Evolutionary conservation across 2,329 filamentous ascomycete species (phyloP).

Genomic region (Hypoxylon sp.): DNA sequence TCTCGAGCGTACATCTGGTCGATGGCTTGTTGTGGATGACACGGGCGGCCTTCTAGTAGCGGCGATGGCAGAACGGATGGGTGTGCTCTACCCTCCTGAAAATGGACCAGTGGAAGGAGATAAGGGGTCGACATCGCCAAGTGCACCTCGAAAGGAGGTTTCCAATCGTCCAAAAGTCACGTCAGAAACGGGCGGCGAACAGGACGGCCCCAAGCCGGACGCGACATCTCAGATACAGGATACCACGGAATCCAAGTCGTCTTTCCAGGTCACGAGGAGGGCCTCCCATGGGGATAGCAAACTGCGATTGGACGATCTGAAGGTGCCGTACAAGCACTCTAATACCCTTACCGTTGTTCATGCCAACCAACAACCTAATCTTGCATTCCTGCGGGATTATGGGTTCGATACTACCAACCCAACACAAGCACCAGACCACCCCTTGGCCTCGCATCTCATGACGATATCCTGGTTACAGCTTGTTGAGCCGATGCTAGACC

Average conservation of each 20-base stretch:
- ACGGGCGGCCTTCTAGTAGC: conserved; percentile 87
- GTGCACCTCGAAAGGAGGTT: conserved; percentile 22
- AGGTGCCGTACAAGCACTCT: conserved; percentile 75
- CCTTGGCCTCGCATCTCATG: conserved; percentile 85
- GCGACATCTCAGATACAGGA: conserved; percentile 4
- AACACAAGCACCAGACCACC: conserved; percentile 75
- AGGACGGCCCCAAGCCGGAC: conserved; percentile 9
- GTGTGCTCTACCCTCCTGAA: conserved; percentile 73
- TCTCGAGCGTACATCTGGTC: conserved; percentile 58
- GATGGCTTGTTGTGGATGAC: conserved; percentile 90
- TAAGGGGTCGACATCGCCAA: conserved; percentile 17
- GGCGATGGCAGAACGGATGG: conserved; percentile 90
- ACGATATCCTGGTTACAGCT: conserved; percentile 94
- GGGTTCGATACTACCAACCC: conserved; percentile 81
- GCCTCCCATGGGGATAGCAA: conserved; percentile 28
- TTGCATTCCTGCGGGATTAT: conserved; percentile 90
- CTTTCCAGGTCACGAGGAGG: conserved; percentile 33
- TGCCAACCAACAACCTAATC: conserved; percentile 86
- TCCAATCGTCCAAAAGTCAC: conserved; percentile 17
- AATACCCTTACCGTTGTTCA: conserved; percentile 89
- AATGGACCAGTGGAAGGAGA: conserved; percentile 42
- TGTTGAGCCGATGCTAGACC: conserved; percentile 81
- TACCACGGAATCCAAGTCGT: conserved; percentile 22
- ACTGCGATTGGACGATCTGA: conserved; percentile 61
- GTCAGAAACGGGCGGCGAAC: background rate